Percentiles rank a stretch among this genome's conserved stretches.
phyloP scores from a whole-genome alignment of 2,329 filamentous ascomycete genomes.

The Aspergillus hiratsukae region DNA sequence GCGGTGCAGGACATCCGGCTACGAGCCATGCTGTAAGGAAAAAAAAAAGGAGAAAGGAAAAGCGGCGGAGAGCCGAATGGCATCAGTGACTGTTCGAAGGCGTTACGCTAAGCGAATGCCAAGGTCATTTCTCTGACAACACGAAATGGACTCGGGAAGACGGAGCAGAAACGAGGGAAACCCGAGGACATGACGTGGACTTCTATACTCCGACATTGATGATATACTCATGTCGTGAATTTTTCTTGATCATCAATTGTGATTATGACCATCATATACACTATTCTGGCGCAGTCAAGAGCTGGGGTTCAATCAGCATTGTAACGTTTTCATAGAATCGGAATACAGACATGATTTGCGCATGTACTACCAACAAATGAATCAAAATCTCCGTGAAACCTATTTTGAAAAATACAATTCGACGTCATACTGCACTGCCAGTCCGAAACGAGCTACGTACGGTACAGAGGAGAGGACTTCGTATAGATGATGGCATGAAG shows the following conservation, averaged over 20 bases:
- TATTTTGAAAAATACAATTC: not conserved
- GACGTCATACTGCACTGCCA: not conserved
- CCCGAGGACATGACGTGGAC: not conserved
- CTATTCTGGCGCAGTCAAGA: not conserved
- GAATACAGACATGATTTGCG: not conserved
- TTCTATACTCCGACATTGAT: not conserved
- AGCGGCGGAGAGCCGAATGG: not conserved
- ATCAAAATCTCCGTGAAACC: not conserved
- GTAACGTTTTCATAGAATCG: not conserved
- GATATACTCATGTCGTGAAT: not conserved
- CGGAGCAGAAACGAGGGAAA: not conserved
- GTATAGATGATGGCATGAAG: not conserved
- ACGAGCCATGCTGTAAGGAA: conserved; percentile 30
- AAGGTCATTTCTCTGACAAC: not conserved
- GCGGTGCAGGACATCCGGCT: conserved; percentile 30
- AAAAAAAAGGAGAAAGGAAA: not conserved
- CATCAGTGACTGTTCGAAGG: not conserved
- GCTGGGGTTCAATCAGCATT: not conserved
- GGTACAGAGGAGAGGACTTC: not conserved
- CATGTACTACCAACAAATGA: not conserved
- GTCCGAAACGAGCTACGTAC: not conserved
- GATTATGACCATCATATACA: not conserved
- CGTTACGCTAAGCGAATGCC: not conserved
- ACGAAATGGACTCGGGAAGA: not conserved
- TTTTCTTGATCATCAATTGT: no score